Evolutionary conservation across 75 land plant species (phyloP), one percentile per base, ranked within the genome.

Genomic region (Adiantum capillusveneris): DNA sequence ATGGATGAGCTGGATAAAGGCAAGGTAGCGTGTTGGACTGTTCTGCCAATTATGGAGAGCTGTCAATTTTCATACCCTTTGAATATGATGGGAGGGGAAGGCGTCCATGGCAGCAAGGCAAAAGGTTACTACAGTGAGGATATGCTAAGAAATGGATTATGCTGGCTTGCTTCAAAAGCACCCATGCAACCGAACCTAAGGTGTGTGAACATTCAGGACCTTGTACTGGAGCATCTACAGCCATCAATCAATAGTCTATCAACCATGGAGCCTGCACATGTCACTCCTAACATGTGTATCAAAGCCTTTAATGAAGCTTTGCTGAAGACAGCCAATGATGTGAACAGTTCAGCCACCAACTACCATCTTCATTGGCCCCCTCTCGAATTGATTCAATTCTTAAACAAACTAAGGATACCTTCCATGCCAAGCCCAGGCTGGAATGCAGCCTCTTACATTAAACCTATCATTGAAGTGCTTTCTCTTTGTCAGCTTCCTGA

Each of bases 101-200:
- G 50, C 3, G 50, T 5, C 5, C 36, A 50, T 12, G 20, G 41
- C 24, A 36, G 45, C 18, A 13, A 58, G 0, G 20, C 52, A 0
- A 62, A 69, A 65, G 76, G 65, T 20, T 82, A 80, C 58, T 83
- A 72, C 58, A 75, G 77, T 62, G 90, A 88, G 53, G 63, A 78
- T 18, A 44, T 62, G 45, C 62, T 93, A 34, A 78, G 65, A 46
- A 67, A 76, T 17, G 96, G 96, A 11, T 62, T 93, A 19, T 36
- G 60, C 17, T 93, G 98, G 98, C 62, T 93, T 48, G 90, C 98
- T 26, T 62, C 66, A 29, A 71, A 75, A 25, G 63, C 83, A 52
- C 85, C 82, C 11, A 26, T 9, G 46, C 96, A 83, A 61, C 89
- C 87, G 25, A 55, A 63, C 60, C 60, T 93, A 26, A 56, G 56